Conservation (phyloP, 1,284 basidiomycete genomes). For the Ceratobasidium sp. region DNA sequence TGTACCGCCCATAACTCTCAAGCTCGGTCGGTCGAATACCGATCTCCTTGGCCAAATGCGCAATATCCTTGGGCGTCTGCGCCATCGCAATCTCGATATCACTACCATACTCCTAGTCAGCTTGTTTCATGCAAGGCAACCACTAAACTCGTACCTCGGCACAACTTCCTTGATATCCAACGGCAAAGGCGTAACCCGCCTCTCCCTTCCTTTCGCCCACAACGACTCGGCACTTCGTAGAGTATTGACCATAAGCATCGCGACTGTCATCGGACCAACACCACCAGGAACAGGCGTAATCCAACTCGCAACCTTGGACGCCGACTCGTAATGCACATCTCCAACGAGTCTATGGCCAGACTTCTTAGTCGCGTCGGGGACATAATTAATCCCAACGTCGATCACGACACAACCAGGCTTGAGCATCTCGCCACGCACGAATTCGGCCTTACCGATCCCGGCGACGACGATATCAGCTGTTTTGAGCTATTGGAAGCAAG, state of each 20-base stretch:
- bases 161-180: constrained; percentile 87
- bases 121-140: not conserved
- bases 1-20: constrained; percentile 95
- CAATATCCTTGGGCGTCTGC: constrained; percentile 92
- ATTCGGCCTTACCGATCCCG: constrained; percentile 93
- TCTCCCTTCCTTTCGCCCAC: constrained; percentile 75
- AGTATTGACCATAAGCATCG: constrained; percentile 98
- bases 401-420: constrained; percentile 95
- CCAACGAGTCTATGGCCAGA: constrained; percentile 96
- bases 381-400: constrained; percentile 98
- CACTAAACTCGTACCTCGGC: constrained; percentile 63
- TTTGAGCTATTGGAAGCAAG: constrained; percentile 68
- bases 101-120: constrained; percentile 57
- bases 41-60: constrained; percentile 88
- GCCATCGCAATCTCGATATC: constrained; percentile 98
- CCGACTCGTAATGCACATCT: constrained; percentile 91
- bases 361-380: constrained; percentile 92
- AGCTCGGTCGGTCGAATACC: constrained; percentile 89
- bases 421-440: constrained; percentile 94
- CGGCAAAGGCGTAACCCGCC: constrained; percentile 82
- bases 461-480: constrained; percentile 93
- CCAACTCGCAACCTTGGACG: constrained; percentile 80
- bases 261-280: constrained; percentile 99
- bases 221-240: constrained; percentile 85
- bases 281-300: constrained; percentile 99